A percentile compares a stretch with the other conserved stretches of the same genome.
phyloP scores from a whole-genome alignment of 768 basidiomycete genomes.

The Phylloporus rhodoxanthus region DNA sequence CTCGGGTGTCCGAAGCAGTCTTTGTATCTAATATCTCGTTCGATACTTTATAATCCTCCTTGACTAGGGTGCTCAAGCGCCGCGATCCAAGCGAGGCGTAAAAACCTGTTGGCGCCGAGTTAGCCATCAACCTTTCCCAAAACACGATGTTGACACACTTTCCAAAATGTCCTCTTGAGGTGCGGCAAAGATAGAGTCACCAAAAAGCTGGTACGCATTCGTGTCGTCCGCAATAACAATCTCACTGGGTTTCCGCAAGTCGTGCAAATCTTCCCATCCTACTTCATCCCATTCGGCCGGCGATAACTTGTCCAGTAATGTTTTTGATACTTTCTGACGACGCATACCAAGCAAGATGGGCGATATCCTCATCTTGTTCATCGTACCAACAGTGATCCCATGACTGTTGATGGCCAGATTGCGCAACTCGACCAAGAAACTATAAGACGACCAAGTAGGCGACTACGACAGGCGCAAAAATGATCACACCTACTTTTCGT shows the following conservation, averaged over 20 bases:
- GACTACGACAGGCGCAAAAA: background rate
- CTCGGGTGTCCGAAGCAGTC: slow-evolving; percentile 46
- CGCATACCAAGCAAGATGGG: slow-evolving; percentile 73
- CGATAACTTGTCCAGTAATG: slow-evolving; percentile 17
- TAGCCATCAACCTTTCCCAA: background rate
- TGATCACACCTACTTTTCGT: slow-evolving; percentile 48
- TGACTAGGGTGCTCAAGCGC: slow-evolving; percentile 64
- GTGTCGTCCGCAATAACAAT: slow-evolving; percentile 86
- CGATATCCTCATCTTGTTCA: slow-evolving; percentile 59
- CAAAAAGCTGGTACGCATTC: slow-evolving; percentile 73
- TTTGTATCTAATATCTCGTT: slow-evolving; percentile 46
- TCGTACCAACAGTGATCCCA: slow-evolving; percentile 42
- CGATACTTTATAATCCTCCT: slow-evolving; percentile 66
- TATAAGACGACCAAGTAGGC: slow-evolving; percentile 23
- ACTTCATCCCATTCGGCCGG: slow-evolving; percentile 49
- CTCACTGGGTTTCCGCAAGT: slow-evolving; percentile 61
- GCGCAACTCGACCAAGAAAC: slow-evolving; percentile 77
- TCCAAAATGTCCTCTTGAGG: slow-evolving; percentile 91
- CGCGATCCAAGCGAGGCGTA: slow-evolving; percentile 73
- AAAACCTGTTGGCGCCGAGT: slow-evolving; percentile 45
- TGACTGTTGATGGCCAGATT: slow-evolving; percentile 75
- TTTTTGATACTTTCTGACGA: slow-evolving; percentile 38
- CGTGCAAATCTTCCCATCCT: slow-evolving; percentile 67
- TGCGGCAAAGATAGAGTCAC: slow-evolving; percentile 66
- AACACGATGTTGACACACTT: slow-evolving; percentile 36